phyloP scores from a whole-genome alignment of 495 filamentous ascomycete species.

The Pyrenopolyporus hunteri region DNA sequence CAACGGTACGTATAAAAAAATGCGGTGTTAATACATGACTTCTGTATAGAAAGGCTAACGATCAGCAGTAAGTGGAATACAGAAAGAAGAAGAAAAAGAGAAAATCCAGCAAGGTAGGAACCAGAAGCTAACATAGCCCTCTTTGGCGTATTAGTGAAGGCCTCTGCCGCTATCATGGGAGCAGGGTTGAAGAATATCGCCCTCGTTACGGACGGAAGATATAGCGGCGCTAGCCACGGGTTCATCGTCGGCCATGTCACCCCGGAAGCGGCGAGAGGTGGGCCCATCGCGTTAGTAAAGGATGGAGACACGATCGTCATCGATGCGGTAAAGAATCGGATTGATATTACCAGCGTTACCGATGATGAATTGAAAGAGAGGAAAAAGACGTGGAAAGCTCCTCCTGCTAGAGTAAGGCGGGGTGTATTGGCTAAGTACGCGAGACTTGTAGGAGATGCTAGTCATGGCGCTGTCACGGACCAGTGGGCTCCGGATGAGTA shows the following conservation, averaged over 20 bases:
- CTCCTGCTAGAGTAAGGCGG: constrained; percentile 75
- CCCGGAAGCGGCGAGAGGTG: constrained; percentile 83
- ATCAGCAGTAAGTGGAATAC: too few species aligned
- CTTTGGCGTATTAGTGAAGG: too few species aligned
- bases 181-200: constrained; percentile 88
- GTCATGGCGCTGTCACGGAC: constrained; percentile 62
- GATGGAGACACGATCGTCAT: constrained; percentile 90
- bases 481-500: constrained; percentile 32
- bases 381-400: constrained; percentile 73
- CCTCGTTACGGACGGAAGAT: constrained; percentile 91
- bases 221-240: constrained; percentile 88
- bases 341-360: constrained; percentile 67
- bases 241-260: constrained; percentile 94
- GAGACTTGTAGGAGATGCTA: constrained; percentile 60
- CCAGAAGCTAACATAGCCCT: too few species aligned
- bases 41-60: too few species aligned
- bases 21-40: too few species aligned
- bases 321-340: constrained; percentile 76
- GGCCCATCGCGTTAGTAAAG: constrained; percentile 78
- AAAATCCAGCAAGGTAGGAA: too few species aligned
- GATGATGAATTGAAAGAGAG: constrained; percentile 75
- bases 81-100: too few species aligned
- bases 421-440: constrained; percentile 94
- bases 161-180: constrained; percentile 90
- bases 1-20: too few species aligned